A percentile compares a stretch with the other conserved stretches of the same genome.
Evolutionary conservation across 495 filamentous ascomycete genomes (phyloP).

Genomic region (Tricharina praecox): DNA sequence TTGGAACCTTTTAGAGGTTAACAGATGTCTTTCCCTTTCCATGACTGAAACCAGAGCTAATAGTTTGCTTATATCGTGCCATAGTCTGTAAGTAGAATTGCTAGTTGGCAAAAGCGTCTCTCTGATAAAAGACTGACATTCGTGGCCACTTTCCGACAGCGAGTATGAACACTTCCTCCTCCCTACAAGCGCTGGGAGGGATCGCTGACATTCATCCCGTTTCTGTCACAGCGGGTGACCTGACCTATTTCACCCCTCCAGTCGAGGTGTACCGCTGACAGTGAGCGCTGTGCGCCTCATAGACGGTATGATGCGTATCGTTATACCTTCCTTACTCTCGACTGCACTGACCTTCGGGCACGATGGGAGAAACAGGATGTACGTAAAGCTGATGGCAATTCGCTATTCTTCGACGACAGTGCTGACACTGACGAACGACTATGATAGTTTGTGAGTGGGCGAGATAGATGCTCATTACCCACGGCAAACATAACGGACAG

Average conservation of each 20-base stretch:
- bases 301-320: background rate
- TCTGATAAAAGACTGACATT: background rate
- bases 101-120: background rate
- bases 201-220: background rate
- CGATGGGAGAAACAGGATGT: background rate
- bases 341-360: background rate
- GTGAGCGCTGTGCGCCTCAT: background rate
- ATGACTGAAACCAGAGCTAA: background rate
- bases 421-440: background rate
- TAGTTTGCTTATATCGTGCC: background rate
- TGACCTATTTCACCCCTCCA: background rate
- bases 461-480: background rate
- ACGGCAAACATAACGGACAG: background rate
- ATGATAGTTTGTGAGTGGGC: background rate
- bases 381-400: background rate
- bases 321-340: background rate
- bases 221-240: conserved; percentile 1
- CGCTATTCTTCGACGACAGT: background rate
- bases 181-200: background rate
- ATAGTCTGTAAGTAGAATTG: background rate
- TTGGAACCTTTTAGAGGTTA: background rate
- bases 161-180: background rate
- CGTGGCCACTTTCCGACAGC: background rate
- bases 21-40: background rate
- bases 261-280: background rate